Evolutionary conservation across 202 grass and related monocot species (phyloP).

Genomic region (Saccharum hybrid): DNA sequence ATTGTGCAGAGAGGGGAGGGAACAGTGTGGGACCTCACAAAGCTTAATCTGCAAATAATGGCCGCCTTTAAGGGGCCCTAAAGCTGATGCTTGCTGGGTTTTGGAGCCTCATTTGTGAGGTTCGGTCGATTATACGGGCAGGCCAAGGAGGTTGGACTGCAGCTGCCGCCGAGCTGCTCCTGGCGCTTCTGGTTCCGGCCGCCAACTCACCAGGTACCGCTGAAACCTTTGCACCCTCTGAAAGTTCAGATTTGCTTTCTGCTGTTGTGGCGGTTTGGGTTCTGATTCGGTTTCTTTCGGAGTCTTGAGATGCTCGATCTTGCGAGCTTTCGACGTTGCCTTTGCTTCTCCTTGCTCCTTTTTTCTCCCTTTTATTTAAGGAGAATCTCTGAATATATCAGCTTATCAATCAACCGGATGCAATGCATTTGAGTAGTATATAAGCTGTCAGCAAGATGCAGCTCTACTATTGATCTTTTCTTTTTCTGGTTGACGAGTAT

Average conservation of each 20-base stretch:
- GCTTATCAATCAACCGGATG: conserved; percentile 2
- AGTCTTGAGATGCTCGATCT: conserved; percentile 23
- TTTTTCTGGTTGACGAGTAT: not conserved
- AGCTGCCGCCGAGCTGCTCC: conserved; percentile 20
- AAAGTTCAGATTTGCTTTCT: conserved; percentile 44
- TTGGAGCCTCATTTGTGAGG: conserved; percentile 44
- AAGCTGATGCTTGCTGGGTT: conserved; percentile 51
- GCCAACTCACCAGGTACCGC: conserved; percentile 46
- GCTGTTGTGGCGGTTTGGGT: conserved; percentile 20
- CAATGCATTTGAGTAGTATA: not conserved
- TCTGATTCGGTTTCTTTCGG: conserved; percentile 31
- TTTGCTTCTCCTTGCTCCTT: not conserved
- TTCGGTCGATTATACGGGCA: not conserved
- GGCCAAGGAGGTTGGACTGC: conserved; percentile 17
- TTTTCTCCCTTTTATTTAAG: not conserved
- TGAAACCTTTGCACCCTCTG: conserved; percentile 37
- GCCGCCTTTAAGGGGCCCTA: conserved; percentile 54
- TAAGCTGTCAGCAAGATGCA: not conserved
- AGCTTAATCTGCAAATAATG: conserved; percentile 70
- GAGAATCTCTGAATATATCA: conserved; percentile 13
- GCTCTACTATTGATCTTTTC: not conserved
- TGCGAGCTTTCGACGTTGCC: conserved; percentile 25
- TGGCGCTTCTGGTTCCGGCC: conserved; percentile 8
- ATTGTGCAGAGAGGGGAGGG: conserved; percentile 25
- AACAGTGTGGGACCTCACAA: conserved; percentile 49